phyloP scores from a whole-genome alignment of 345 rosid genomes.

The Murraya paniculata region DNA sequence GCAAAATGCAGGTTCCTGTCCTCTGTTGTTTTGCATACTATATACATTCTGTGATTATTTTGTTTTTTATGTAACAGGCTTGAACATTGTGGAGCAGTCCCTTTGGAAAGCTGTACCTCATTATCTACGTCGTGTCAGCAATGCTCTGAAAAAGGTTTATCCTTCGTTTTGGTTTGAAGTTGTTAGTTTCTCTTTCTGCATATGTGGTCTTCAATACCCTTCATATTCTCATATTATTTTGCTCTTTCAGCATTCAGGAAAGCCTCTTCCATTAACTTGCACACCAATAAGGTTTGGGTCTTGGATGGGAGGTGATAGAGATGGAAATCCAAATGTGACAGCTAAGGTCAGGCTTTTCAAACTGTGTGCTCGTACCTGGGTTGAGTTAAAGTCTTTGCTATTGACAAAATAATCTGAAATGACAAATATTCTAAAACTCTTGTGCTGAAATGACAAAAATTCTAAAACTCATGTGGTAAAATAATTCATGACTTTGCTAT shows the following conservation, averaged over 20 bases:
- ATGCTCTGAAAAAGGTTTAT: conserved; percentile 75
- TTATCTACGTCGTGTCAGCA: conserved; percentile 89
- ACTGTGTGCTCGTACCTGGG: neutral
- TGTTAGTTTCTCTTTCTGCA: conserved; percentile 7
- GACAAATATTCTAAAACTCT: neutral
- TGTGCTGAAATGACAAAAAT: neutral
- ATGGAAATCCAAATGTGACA: conserved; percentile 94
- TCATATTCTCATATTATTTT: conserved; percentile 12
- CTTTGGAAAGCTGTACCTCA: conserved; percentile 96
- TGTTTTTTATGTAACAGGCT: conserved; percentile 41
- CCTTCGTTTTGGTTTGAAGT: conserved; percentile 9
- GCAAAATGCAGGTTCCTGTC: conserved; percentile 6
- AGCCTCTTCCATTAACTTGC: conserved; percentile 82
- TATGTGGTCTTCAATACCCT: neutral
- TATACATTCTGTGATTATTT: neutral
- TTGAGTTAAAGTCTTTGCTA: neutral
- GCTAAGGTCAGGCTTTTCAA: conserved; percentile 56
- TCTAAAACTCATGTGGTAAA: neutral
- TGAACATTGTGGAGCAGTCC: conserved; percentile 97
- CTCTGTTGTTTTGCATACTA: neutral
- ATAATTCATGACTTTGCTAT: neutral
- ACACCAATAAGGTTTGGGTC: conserved; percentile 92
- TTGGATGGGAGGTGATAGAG: conserved; percentile 99
- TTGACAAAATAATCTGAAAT: neutral
- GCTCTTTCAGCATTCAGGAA: conserved; percentile 63